Evolutionary conservation across 148 eudicot genomes (phyloP).

Genomic region (Rhododendron vialii): DNA sequence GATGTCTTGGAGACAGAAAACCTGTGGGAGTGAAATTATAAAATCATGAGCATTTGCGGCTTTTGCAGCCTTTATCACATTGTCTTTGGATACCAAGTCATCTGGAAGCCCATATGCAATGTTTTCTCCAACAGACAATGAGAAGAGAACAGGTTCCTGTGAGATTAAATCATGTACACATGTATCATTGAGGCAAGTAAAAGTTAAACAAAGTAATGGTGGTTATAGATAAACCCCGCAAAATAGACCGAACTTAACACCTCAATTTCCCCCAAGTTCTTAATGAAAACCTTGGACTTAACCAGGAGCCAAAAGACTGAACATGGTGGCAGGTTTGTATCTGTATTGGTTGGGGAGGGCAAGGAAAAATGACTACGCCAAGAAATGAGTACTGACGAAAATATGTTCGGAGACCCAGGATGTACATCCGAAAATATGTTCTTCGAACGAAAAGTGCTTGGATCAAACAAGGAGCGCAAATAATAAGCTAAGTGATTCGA

Average conservation of each 20-base stretch:
- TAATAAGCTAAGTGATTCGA: not conserved
- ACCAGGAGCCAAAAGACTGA: not conserved
- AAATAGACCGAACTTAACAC: not conserved
- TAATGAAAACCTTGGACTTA: not conserved
- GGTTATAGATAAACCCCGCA: not conserved
- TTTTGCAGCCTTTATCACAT: constrained; percentile 91
- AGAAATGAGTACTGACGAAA: not conserved
- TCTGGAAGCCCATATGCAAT: constrained; percentile 98
- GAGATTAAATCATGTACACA: not conserved
- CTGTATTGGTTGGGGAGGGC: not conserved
- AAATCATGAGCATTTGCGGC: constrained; percentile 99
- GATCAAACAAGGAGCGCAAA: not conserved
- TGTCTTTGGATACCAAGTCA: constrained; percentile 76
- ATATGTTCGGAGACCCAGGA: too few relatives aligned
- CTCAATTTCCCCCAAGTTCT: not conserved
- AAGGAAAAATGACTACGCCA: not conserved
- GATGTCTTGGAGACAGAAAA: constrained; percentile 19
- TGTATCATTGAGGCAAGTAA: not conserved
- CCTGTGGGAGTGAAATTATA: constrained; percentile 95
- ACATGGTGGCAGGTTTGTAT: not conserved
- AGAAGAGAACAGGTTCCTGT: constrained; percentile 96
- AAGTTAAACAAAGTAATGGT: not conserved
- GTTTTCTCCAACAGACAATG: constrained; percentile 92
- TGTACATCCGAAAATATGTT: not conserved
- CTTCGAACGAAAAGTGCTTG: not conserved